phyloP scores from a whole-genome alignment of 2,329 filamentous ascomycete genomes.

The Sclerotinia subarctica region DNA sequence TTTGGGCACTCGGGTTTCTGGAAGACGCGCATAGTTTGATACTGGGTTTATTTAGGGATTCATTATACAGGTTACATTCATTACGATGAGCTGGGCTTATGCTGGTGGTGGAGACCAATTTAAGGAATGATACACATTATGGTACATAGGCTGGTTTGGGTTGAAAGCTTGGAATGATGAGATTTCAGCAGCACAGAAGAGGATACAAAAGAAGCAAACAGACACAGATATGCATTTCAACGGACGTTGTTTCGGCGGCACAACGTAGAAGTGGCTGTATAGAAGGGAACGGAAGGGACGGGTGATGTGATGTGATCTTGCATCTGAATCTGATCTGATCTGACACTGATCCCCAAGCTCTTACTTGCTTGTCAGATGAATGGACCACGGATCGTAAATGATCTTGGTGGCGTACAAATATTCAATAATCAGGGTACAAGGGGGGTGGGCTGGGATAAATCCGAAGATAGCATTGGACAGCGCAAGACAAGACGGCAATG shows the following conservation, averaged over 20 bases:
- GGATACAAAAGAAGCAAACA: background rate
- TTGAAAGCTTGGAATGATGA: background rate
- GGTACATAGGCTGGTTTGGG: conserved; percentile 3
- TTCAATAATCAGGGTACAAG: background rate
- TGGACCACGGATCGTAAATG: background rate
- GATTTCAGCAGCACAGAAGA: background rate
- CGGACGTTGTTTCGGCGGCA: conserved; percentile 6
- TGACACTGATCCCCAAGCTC: background rate
- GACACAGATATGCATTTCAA: background rate
- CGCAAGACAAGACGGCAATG: conserved; percentile 4
- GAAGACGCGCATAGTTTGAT: background rate
- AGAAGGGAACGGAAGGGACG: conserved; percentile 1
- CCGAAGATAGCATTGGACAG: background rate
- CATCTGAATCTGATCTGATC: conserved; percentile 16
- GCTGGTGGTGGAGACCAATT: background rate
- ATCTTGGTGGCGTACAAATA: conserved; percentile 1
- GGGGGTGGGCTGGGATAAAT: background rate
- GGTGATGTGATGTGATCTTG: conserved; percentile 13
- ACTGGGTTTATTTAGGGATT: background rate
- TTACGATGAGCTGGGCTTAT: background rate
- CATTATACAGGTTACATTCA: background rate
- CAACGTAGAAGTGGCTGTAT: conserved; percentile 7
- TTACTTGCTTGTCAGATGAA: conserved; percentile 5
- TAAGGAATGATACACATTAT: background rate
- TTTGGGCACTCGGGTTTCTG: conserved; percentile 4